Base-by-base conservation (phyloP, 352 stramenopile species). In the Pythium folliculosum region DNA sequence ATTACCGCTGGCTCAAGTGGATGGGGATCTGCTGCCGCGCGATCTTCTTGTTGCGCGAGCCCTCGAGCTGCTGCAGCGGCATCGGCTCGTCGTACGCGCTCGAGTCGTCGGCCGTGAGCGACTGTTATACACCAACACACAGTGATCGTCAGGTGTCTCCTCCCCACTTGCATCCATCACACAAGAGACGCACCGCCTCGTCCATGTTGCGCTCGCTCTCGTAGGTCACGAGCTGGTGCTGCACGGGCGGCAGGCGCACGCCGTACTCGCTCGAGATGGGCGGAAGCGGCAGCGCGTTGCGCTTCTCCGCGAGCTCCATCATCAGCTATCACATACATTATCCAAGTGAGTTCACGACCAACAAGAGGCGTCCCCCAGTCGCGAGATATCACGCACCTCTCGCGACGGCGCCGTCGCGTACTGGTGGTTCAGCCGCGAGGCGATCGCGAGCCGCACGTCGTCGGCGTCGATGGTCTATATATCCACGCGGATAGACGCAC, bases 301-400 rank as follows among this genome's bases (percentile, higher is more conserved):
- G 81, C 70, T 94, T 94, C 32, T 95, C 82, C 3, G 88, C 88
- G 44, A 95, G 63, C 69, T 95, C 88, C 84, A 95, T 93, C 75
- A 90, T 91, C 37, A 95, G 56, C 86, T 95, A 56, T 14, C 14
- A 27, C 17, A 35, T 23, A 48, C n/a, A 25, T 32, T 32, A 32
- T 6, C 2, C 27, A 32, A 40, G 8, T 40, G 35, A 40, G 35
- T 12, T 40, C 35, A 40, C 10, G 35, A n/a, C n/a, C n/a, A n/a
- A n/a, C n/a, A n/a, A n/a, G n/a, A n/a, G n/a, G n/a, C n/a, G n/a
- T n/a, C n/a, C n/a, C n/a, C n/a, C n/a, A n/a, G n/a, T n/a, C n/a
- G n/a, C n/a, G n/a, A n/a, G n/a, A n/a, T n/a, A 16, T 16, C 12
- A 19, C 49, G 44, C 53, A 92, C 87, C 73, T 94, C 86, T 45